Evolutionary conservation across 2,329 filamentous ascomycete species (phyloP).

Genomic region (Trichoderma gracile): DNA sequence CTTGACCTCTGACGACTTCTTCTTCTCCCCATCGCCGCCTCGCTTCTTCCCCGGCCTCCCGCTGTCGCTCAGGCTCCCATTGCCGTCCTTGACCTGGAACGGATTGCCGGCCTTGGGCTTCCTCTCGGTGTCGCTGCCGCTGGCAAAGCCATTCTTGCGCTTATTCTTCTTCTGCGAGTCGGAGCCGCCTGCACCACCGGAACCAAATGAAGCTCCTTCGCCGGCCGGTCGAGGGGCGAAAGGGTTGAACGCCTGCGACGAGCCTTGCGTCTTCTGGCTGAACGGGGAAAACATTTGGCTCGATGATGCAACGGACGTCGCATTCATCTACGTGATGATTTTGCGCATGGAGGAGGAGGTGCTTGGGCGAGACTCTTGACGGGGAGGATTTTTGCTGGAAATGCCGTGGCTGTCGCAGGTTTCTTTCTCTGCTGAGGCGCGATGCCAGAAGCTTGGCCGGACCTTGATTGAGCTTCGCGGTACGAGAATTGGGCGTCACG

Average conservation of each 20-base stretch:
- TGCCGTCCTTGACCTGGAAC: conserved; percentile 31
- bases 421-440: conserved; percentile 11
- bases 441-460: conserved; percentile 14
- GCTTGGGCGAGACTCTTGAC: conserved; percentile 2
- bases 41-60: conserved; percentile 26
- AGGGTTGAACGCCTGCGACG: conserved; percentile 40
- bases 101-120: conserved; percentile 33
- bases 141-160: conserved; percentile 31
- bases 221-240: conserved; percentile 37
- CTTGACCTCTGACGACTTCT: conserved; percentile 27
- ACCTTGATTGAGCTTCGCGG: conserved; percentile 25
- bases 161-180: conserved; percentile 35
- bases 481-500: conserved; percentile 21
- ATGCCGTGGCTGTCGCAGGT: conserved; percentile 19
- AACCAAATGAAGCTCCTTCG: conserved; percentile 37
- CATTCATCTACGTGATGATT: conserved; percentile 40
- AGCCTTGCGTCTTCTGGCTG: conserved; percentile 40
- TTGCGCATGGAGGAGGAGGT: conserved; percentile 38
- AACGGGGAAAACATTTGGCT: conserved; percentile 44
- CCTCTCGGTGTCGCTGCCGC: conserved; percentile 35
- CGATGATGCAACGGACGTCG: conserved; percentile 46
- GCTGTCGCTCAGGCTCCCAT: conserved; percentile 23
- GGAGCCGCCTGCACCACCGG: conserved; percentile 36
- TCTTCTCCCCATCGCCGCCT: conserved; percentile 32
- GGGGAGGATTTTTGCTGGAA: not conserved